Evolutionary conservation across 805 yeast species (phyloP).

Genomic region (Hanseniaspora vineae): DNA sequence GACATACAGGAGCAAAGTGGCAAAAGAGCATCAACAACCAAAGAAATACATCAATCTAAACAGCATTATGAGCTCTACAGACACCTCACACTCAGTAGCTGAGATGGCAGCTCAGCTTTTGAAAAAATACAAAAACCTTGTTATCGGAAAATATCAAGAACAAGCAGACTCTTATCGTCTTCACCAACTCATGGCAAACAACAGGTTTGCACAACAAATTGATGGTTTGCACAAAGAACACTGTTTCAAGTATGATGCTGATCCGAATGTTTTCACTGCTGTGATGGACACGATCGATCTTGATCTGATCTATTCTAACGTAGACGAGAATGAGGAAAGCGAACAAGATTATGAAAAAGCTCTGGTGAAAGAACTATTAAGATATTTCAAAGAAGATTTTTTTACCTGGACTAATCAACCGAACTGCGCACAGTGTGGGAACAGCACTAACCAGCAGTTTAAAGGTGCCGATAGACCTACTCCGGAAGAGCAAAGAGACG

Average conservation of each 20-base stretch:
- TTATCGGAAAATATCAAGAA: constrained; percentile 11
- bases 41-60: not conserved
- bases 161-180: constrained; percentile 10
- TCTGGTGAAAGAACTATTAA: constrained; percentile 41
- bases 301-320: constrained; percentile 42
- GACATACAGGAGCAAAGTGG: not conserved
- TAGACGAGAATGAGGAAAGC: constrained; percentile 32
- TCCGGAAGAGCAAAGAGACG: constrained; percentile 30
- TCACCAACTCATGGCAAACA: constrained; percentile 9
- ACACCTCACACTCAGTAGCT: not conserved
- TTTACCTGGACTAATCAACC: constrained; percentile 78
- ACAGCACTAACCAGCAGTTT: constrained; percentile 24
- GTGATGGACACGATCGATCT: constrained; percentile 57
- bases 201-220: constrained; percentile 16
- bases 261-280: constrained; percentile 31
- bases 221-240: constrained; percentile 11
- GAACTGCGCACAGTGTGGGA: constrained; percentile 40
- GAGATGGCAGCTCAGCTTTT: not conserved
- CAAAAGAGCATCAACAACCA: not conserved
- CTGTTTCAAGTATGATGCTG: constrained; percentile 27
- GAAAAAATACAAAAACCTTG: constrained; percentile 3
- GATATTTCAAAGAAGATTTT: constrained; percentile 67
- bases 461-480: constrained; percentile 32
- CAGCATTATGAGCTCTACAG: not conserved
- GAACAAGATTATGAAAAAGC: constrained; percentile 34